These are phyloP conservation scores for Monosporascus cannonballus DNA, from an alignment of 2,329 filamentous ascomycete species.

Conservation along the genomic window DNA sequence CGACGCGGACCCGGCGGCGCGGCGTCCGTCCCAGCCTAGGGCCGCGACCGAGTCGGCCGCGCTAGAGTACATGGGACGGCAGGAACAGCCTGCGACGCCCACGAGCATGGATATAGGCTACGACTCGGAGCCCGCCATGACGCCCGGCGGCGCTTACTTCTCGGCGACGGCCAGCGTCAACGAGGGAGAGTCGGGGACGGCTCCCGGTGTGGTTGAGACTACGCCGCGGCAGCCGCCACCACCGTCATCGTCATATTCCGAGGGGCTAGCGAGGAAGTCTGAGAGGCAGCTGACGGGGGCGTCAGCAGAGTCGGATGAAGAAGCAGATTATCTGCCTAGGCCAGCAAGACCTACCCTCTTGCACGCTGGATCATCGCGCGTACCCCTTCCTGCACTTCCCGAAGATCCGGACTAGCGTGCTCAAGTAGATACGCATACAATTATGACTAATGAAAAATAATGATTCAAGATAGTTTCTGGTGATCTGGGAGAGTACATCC, in stretches of 20 bases:
- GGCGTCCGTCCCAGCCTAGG: slow-evolving; percentile 11
- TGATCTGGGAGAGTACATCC: no score
- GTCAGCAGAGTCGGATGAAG: slow-evolving; percentile 6
- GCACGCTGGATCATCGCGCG: slow-evolving; percentile 24
- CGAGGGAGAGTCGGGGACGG: slow-evolving; percentile 1
- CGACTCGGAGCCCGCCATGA: slow-evolving; percentile 26
- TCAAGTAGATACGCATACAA: not conserved
- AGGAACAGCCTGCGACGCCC: slow-evolving; percentile 18
- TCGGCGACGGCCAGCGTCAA: slow-evolving; percentile 11
- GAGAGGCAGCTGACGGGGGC: slow-evolving; percentile 22
- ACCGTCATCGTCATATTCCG: slow-evolving; percentile 7
- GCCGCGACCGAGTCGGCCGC: slow-evolving; percentile 16
- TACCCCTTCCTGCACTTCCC: slow-evolving; percentile 38
- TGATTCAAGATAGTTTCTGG: not conserved
- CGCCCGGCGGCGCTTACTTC: slow-evolving; percentile 19
- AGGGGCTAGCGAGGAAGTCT: slow-evolving; percentile 17
- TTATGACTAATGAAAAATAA: slow-evolving; percentile 5
- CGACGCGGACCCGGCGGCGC: slow-evolving; percentile 4
- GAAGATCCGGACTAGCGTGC: slow-evolving; percentile 24
- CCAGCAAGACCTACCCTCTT: slow-evolving; percentile 13
- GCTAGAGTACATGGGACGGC: slow-evolving; percentile 2
- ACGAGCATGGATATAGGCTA: slow-evolving; percentile 20
- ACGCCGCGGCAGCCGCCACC: not conserved
- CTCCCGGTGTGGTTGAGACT: not conserved
- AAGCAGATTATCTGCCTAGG: slow-evolving; percentile 8